Evolutionary conservation across 306 rosid species (phyloP).

Genomic region (Acacia melanoxylon): DNA sequence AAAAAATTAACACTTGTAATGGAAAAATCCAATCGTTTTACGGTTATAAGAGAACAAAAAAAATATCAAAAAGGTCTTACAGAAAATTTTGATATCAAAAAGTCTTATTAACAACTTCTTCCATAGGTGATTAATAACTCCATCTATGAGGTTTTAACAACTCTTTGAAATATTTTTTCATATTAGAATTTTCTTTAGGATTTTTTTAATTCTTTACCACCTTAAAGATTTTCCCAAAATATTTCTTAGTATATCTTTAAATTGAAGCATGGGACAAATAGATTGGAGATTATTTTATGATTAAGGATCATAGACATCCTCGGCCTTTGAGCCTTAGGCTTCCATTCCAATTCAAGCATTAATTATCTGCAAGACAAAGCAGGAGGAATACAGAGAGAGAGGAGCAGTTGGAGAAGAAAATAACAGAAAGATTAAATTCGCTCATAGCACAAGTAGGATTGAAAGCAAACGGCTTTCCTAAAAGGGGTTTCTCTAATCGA

Average conservation of each 20-base stretch:
- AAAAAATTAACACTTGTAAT: no score
- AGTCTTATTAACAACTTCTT: no score
- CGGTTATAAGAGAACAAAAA: no score
- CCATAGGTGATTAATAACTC: no score
- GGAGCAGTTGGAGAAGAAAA: background rate
- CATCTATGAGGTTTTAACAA: no score
- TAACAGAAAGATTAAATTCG: background rate
- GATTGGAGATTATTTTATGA: conserved; percentile 23
- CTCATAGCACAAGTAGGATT: conserved; percentile 26
- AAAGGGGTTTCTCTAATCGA: conserved; percentile 28
- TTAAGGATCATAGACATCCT: conserved; percentile 30
- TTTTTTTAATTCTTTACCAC: no score
- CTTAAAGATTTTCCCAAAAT: no score
- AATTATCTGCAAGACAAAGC: conserved; percentile 69
- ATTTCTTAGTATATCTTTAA: conserved; percentile 33
- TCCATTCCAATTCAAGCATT: conserved; percentile 86
- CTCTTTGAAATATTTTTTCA: no score
- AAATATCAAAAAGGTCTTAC: no score
- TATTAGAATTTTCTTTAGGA: no score
- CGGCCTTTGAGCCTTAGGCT: conserved; percentile 43
- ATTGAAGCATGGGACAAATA: conserved; percentile 35
- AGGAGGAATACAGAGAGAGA: conserved; percentile 30
- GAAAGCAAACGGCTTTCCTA: conserved; percentile 32
- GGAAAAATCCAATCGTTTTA: no score
- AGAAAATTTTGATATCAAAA: no score